Conservation (phyloP, 345 rosid species). For the Arabis alpina region DNA sequence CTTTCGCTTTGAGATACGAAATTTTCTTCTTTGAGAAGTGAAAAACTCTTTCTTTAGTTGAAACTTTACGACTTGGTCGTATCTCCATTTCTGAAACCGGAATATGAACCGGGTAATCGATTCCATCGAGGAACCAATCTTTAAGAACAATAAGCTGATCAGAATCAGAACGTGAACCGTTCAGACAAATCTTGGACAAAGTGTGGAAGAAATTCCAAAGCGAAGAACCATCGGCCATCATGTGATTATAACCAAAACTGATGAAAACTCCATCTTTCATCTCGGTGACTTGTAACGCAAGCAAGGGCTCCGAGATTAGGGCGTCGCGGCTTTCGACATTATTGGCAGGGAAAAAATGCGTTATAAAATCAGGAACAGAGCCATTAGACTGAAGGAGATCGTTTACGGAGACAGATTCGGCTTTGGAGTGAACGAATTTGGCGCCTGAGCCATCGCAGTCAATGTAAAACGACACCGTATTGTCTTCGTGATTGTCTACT, state of each 20-base stretch:
- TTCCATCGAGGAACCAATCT: conserved; percentile 31
- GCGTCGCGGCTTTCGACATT: conserved; percentile 36
- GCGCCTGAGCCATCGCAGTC: conserved; percentile 28
- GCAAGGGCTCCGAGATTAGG: conserved; percentile 40
- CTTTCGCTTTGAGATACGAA: conserved; percentile 45
- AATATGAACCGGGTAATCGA: conserved; percentile 29
- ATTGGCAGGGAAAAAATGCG: conserved; percentile 45
- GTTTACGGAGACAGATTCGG: conserved; percentile 38
- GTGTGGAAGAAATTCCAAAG: conserved; percentile 54
- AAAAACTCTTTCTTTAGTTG: conserved; percentile 42
- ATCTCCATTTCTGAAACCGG: conserved; percentile 34
- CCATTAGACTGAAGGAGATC: conserved; percentile 39
- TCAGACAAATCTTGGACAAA: conserved; percentile 50
- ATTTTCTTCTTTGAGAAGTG: conserved; percentile 39
- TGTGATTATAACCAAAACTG: conserved; percentile 50
- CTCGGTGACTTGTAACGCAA: conserved; percentile 53
- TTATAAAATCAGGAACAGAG: conserved; percentile 32
- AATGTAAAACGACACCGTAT: conserved; percentile 31
- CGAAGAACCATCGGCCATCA: conserved; percentile 47
- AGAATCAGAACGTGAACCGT: neutral
- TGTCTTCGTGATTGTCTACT: conserved; percentile 19
- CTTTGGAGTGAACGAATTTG: conserved; percentile 46
- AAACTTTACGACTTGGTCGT: neutral
- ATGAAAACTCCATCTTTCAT: conserved; percentile 51
- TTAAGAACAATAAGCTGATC: conserved; percentile 31